Conservation (phyloP, 2,329 filamentous ascomycete species). For the Penicillium sp. region DNA sequence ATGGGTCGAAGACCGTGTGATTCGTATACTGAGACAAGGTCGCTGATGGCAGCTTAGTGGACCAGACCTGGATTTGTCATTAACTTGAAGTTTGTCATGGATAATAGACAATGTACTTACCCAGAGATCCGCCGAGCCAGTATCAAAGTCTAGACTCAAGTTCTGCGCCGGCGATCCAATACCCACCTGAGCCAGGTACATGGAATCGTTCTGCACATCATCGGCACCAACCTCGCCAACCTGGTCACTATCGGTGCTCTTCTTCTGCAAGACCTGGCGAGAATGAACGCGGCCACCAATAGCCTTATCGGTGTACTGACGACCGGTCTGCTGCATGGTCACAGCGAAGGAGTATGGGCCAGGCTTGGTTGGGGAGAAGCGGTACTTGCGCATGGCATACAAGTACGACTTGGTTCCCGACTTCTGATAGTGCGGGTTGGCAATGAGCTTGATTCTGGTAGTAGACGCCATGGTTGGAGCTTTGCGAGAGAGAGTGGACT, state of each 20-base stretch:
- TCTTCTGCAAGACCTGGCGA: constrained; percentile 49
- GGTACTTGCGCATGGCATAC: constrained; percentile 56
- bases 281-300: constrained; percentile 49
- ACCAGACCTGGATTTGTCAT: constrained; percentile 47
- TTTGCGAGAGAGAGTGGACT: constrained; percentile 8
- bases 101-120: constrained; percentile 35
- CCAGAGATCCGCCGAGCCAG: constrained; percentile 66
- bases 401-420: constrained; percentile 61
- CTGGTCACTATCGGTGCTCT: constrained; percentile 30
- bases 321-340: constrained; percentile 47
- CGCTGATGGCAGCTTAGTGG: constrained; percentile 45
- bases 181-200: constrained; percentile 59
- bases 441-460: constrained; percentile 48
- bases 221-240: constrained; percentile 53
- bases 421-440: constrained; percentile 56
- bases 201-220: constrained; percentile 62
- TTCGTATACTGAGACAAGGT: constrained; percentile 30
- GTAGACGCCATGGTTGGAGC: constrained; percentile 30
- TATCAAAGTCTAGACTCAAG: constrained; percentile 62
- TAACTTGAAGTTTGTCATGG: background rate
- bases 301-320: constrained; percentile 43
- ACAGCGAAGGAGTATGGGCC: constrained; percentile 57
- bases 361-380: constrained; percentile 57
- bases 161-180: constrained; percentile 63
- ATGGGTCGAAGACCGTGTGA: constrained; percentile 56